Base-by-base conservation (phyloP, 2,329 filamentous ascomycete genomes). In the Thyridium curvatum region DNA sequence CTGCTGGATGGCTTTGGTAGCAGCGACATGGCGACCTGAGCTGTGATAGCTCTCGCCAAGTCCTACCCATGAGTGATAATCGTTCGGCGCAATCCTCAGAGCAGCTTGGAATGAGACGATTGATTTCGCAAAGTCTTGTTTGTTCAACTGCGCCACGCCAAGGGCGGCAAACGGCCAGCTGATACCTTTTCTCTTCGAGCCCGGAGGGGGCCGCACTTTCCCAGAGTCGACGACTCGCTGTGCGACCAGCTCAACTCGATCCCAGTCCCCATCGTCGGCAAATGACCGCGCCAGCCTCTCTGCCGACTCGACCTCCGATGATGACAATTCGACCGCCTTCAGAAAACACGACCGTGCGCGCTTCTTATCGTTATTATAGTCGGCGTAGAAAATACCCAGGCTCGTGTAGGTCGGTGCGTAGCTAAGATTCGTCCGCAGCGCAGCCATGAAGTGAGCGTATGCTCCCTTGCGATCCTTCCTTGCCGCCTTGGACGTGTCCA, bases 41-140 rank as follows among this genome's bases (percentile, higher is more conserved):
- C 86, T 93, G 56, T 96, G 85, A 54, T 98, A 98, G 54, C 89
- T 94, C 64, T 98, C 93, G n/a, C 91, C 93, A 2, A 98, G 72
- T 1, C 93, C 93, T 17, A 98, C 86, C 79, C 91, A 98, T 0
- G 87, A 94, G 62, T 98, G 85, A 54, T 97, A 97, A 59, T 97
- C 88, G 32, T 82, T 70, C 0, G 90, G 88, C 2, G 81, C 78
- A 35, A 95, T 86, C 38, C 91, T 76, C 28, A 98, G 69, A 10
- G 93, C 90, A 2, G 87, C 80, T 53, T 97, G 86, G 58, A 97
- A 98, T 0, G 88, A 94, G 8, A 91, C 82, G 39, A 97, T 89
- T 29, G 89, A 89, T 55, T 87, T 85, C 48, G 82, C 70, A 51
- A 91, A 97, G 43, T 94, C 88, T 56, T 94, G 88, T 56, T 88